A percentile compares a stretch with the other conserved stretches of the same genome.
phyloP scores from a whole-genome alignment of 208 protist species.

The Endotrypanum monterogeii region DNA sequence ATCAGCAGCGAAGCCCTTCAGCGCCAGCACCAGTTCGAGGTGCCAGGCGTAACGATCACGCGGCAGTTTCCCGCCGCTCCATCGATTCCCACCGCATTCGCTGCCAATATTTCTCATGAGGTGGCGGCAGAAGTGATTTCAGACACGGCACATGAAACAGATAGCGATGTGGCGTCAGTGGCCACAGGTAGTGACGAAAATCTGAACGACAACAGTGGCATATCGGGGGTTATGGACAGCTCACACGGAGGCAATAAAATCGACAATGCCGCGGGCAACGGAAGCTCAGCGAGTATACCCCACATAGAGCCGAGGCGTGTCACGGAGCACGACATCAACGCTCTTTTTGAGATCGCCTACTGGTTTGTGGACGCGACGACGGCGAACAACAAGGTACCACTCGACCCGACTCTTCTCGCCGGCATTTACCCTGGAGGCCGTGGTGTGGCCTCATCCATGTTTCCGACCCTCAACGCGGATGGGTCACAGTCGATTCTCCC shows the following conservation, averaged over 20 bases:
- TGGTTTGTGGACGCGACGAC: slow-evolving; percentile 86
- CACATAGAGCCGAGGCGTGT: slow-evolving; percentile 45
- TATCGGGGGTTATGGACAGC: not conserved
- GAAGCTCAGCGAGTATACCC: not conserved
- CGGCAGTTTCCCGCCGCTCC: not conserved
- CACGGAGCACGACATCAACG: slow-evolving; percentile 66
- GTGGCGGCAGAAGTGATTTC: not conserved
- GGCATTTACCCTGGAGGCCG: not conserved
- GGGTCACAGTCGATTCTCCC: not conserved
- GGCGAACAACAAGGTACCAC: slow-evolving; percentile 65
- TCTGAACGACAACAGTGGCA: too few species aligned
- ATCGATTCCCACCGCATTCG: not conserved
- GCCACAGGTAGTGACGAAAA: not conserved
- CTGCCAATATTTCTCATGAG: not conserved
- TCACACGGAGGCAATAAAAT: not conserved
- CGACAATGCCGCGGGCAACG: not conserved
- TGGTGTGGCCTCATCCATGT: not conserved
- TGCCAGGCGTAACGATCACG: slow-evolving; percentile 28
- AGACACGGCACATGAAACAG: not conserved
- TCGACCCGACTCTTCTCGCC: slow-evolving; percentile 30
- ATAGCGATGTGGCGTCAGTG: not conserved
- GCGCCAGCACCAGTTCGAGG: slow-evolving; percentile 50
- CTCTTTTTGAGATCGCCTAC: slow-evolving; percentile 70
- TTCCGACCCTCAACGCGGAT: not conserved
- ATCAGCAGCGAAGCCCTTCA: slow-evolving; percentile 61